Conservation (phyloP, 2,329 filamentous ascomycete species). For the Penicillium italicum region DNA sequence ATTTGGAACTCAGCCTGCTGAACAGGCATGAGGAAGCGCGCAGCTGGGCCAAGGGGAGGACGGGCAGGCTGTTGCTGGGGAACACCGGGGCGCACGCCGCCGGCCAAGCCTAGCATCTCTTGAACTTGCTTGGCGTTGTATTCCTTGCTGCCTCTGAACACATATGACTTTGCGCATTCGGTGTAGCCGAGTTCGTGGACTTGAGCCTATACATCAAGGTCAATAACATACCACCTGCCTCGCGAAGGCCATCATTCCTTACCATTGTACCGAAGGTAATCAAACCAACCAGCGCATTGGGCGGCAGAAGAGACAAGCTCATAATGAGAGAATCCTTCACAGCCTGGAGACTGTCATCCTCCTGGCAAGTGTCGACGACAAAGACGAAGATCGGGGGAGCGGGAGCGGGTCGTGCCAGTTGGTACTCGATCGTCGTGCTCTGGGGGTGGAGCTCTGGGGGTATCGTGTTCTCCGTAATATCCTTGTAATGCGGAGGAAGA, state of each 20-base stretch:
- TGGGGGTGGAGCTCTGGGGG: constrained; percentile 63
- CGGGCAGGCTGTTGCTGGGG: constrained; percentile 63
- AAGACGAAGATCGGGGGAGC: constrained; percentile 66
- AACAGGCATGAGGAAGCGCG: constrained; percentile 88
- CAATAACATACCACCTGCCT: constrained; percentile 7
- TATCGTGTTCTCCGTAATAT: constrained; percentile 63
- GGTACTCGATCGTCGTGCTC: constrained; percentile 66
- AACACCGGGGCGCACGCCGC: constrained; percentile 68
- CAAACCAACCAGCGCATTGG: constrained; percentile 61
- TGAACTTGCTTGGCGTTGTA: constrained; percentile 99
- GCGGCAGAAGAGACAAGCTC: constrained; percentile 61
- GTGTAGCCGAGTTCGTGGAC: constrained; percentile 97
- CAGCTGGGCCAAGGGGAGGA: constrained; percentile 71
- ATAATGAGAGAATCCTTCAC: constrained; percentile 65
- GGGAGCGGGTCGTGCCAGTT: constrained; percentile 59
- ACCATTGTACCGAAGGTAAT: constrained; percentile 85
- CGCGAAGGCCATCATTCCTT: constrained; percentile 27
- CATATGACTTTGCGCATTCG: constrained; percentile 97
- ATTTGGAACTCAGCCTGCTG: constrained; percentile 96
- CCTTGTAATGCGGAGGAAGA: constrained; percentile 65
- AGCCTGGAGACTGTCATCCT: constrained; percentile 64
- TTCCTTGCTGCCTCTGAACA: constrained; percentile 96
- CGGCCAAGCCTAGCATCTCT: constrained; percentile 86
- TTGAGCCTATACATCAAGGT: constrained; percentile 61
- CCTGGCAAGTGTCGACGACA: constrained; percentile 66